A percentile compares a stretch with the other conserved stretches of the same genome.
These are phyloP conservation scores for Clavulina sp. DNA, from an alignment of 768 basidiomycete genomes.

Conservation along the genomic window DNA sequence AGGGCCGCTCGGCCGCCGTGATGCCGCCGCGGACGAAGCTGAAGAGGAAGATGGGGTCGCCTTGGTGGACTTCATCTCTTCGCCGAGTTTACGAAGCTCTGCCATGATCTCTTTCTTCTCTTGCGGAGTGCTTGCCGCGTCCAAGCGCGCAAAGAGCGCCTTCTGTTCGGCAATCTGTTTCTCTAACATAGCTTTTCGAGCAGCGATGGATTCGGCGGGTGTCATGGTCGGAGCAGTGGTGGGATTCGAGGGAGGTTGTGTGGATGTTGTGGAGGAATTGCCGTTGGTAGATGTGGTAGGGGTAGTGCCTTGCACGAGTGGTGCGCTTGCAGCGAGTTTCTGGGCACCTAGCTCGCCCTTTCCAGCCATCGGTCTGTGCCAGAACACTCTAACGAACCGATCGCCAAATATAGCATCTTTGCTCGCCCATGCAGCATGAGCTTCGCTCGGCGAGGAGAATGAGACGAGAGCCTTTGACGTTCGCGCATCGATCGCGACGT, in stretches of 20 bases:
- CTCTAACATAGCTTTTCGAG: constrained; percentile 55
- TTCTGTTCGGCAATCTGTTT: constrained; percentile 83
- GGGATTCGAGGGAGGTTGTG: constrained; percentile 16
- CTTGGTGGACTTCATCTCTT: constrained; percentile 46
- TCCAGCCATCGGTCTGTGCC: constrained; percentile 87
- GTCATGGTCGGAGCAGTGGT: constrained; percentile 24
- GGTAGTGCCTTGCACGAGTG: constrained; percentile 46
- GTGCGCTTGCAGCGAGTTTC: constrained; percentile 67
- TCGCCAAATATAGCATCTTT: constrained; percentile 92
- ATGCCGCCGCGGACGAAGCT: constrained; percentile 17
- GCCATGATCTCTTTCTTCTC: constrained; percentile 61
- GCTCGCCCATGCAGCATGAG: constrained; percentile 76
- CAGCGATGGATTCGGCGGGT: constrained; percentile 28
- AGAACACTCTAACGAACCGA: constrained; percentile 88
- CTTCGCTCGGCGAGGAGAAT: constrained; percentile 68
- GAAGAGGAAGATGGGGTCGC: constrained; percentile 16
- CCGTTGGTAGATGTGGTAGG: constrained; percentile 7
- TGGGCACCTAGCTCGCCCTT: constrained; percentile 65
- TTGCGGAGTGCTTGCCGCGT: constrained; percentile 42
- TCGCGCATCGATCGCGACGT: constrained; percentile 68
- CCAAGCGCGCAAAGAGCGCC: constrained; percentile 53
- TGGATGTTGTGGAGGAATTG: constrained; percentile 14
- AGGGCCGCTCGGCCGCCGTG: too few relatives aligned
- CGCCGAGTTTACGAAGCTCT: constrained; percentile 53
- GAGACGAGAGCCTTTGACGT: constrained; percentile 72